Evolutionary conservation across 257 asterid species (phyloP).

Genomic region (Penstemon davidsonii): DNA sequence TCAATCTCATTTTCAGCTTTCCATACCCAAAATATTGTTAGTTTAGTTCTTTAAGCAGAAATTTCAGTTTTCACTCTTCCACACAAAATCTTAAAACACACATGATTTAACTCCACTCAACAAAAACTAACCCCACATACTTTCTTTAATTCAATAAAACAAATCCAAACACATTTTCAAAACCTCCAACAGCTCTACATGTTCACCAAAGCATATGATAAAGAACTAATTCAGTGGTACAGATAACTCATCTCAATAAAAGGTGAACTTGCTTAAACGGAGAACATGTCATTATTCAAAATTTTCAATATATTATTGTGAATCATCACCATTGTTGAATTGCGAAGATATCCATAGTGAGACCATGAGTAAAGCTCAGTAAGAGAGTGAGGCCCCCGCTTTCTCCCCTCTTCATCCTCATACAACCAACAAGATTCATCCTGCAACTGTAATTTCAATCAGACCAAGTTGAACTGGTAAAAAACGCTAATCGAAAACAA

Average conservation of each 20-base stretch:
- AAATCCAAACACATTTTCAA: too few species aligned
- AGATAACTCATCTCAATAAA: slow-evolving; percentile 20
- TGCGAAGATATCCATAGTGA: slow-evolving; percentile 62
- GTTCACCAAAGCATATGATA: neutral
- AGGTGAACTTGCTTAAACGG: neutral
- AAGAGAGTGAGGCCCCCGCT: slow-evolving; percentile 84
- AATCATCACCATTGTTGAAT: slow-evolving; percentile 57
- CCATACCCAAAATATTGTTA: too few species aligned
- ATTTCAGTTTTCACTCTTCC: too few species aligned
- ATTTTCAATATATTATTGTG: slow-evolving; percentile 15
- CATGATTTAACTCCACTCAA: too few species aligned
- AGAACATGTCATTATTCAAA: slow-evolving; percentile 10
- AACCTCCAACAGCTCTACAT: too few species aligned
- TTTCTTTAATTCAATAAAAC: too few species aligned
- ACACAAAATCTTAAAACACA: too few species aligned
- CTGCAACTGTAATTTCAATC: slow-evolving; percentile 42
- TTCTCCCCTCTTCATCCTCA: slow-evolving; percentile 72
- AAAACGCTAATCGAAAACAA: neutral
- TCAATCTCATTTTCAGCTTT: too few species aligned
- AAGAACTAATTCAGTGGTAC: slow-evolving; percentile 8
- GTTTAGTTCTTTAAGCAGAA: too few species aligned
- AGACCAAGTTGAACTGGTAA: slow-evolving; percentile 1
- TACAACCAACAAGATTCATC: slow-evolving; percentile 82
- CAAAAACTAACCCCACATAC: too few species aligned
- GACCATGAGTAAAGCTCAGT: slow-evolving; percentile 74